A percentile compares a stretch with the other conserved stretches of the same genome.
These are phyloP conservation scores for Rhodofomes roseus DNA, from an alignment of 1,284 basidiomycete genomes.

Conservation along the genomic window DNA sequence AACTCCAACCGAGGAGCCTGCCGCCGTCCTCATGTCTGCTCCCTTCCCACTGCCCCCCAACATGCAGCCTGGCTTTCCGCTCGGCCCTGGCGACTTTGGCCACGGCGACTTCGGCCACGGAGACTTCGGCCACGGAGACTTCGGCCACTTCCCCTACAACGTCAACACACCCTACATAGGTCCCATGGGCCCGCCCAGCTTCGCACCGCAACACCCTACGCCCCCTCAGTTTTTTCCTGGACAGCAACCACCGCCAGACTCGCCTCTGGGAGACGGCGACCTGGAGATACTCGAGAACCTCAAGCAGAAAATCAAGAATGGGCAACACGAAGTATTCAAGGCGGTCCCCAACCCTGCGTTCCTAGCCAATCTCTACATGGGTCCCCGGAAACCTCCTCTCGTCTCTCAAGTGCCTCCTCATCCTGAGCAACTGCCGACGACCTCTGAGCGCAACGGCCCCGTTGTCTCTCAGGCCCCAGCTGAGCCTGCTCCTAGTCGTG, in stretches of 20 bases:
- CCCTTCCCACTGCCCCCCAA: slow-evolving; percentile 27
- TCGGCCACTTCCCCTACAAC: slow-evolving; percentile 23
- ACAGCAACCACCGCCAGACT: slow-evolving; percentile 6
- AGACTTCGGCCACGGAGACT: slow-evolving; percentile 11
- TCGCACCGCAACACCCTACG: slow-evolving; percentile 20
- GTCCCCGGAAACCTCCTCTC: slow-evolving; percentile 29
- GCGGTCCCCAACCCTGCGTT: slow-evolving; percentile 60
- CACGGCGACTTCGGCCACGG: too few relatives aligned
- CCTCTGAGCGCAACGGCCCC: slow-evolving; percentile 2
- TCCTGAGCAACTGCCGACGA: slow-evolving; percentile 35
- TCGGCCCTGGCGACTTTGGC: slow-evolving; percentile 10
- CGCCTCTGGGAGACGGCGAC: slow-evolving; percentile 44
- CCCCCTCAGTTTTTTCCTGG: slow-evolving; percentile 22
- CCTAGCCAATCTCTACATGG: slow-evolving; percentile 60
- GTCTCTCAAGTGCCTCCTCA: slow-evolving; percentile 35
- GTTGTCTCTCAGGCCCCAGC: slow-evolving; percentile 1
- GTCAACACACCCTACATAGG: slow-evolving; percentile 20
- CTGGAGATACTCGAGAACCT: slow-evolving; percentile 68
- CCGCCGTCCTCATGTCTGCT: slow-evolving; percentile 26
- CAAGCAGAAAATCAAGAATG: slow-evolving; percentile 64
- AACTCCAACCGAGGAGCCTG: slow-evolving; percentile 44
- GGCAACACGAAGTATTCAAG: slow-evolving; percentile 66
- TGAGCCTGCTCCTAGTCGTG: slow-evolving; percentile 5
- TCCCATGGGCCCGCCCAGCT: slow-evolving; percentile 16
- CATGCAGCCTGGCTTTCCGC: slow-evolving; percentile 18